phyloP scores from a whole-genome alignment of 306 rosid genomes.

The Pterocarpus macrocarpus region DNA sequence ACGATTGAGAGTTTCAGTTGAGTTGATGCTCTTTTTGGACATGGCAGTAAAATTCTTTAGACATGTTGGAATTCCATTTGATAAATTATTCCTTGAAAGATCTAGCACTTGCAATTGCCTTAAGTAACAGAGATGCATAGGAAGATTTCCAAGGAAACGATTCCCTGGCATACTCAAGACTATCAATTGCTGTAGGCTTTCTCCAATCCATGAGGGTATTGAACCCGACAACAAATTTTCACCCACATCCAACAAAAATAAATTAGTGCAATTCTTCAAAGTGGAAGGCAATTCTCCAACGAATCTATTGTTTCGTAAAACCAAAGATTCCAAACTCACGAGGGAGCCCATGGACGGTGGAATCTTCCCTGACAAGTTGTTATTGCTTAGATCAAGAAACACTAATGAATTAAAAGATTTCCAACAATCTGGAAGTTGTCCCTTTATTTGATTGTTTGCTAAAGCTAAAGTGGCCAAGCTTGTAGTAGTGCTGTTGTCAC shows the following conservation, averaged over 20 bases:
- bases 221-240: not conserved
- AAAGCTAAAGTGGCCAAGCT: not conserved
- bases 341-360: conserved; percentile 35
- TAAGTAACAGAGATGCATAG: not conserved
- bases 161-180: conserved; percentile 22
- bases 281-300: conserved; percentile 37
- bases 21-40: not conserved
- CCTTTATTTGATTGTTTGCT: conserved; percentile 33
- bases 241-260: conserved; percentile 14
- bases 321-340: not conserved
- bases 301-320: conserved; percentile 31
- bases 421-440: conserved; percentile 35
- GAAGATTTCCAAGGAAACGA: not conserved
- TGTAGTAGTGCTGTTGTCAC: not conserved
- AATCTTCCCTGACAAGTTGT: conserved; percentile 17
- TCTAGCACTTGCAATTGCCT: not conserved
- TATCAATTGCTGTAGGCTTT: not conserved
- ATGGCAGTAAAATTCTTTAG: conserved; percentile 14
- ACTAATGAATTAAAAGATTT: not conserved
- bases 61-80: conserved; percentile 7
- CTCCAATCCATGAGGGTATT: conserved; percentile 45
- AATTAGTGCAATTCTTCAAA: not conserved
- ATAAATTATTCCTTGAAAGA: conserved; percentile 1
- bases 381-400: conserved; percentile 31
- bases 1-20: not conserved